Percentiles rank a stretch among this genome's conserved stretches.
Conservation (phyloP, 1,284 basidiomycete species). For the Ceratobasidium sp. region DNA sequence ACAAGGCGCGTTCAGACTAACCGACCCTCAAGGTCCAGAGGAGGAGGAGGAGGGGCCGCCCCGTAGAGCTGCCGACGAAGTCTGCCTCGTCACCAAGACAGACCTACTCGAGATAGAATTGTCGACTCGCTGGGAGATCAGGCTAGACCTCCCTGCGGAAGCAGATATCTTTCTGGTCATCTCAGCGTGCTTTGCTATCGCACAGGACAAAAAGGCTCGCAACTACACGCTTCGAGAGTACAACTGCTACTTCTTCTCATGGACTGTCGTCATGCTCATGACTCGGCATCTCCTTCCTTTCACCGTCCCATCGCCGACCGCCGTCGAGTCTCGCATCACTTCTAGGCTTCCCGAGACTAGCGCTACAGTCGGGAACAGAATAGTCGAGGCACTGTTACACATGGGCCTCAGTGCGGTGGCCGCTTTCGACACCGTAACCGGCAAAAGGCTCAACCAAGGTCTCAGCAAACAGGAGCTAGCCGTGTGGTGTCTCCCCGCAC, state of each 20-base stretch:
- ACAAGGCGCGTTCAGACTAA: neutral
- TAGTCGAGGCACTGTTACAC: slow-evolving; percentile 17
- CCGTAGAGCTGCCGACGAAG: slow-evolving; percentile 9
- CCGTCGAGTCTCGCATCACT: no score
- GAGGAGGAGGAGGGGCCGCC: no score
- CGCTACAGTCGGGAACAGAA: neutral
- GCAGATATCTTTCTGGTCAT: neutral
- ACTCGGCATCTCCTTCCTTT: neutral
- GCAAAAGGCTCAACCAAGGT: no score
- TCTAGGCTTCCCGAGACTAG: slow-evolving; percentile 10
- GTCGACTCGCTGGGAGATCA: neutral
- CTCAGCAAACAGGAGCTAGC: no score
- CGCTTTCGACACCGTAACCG: slow-evolving; percentile 4
- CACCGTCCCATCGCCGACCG: neutral
- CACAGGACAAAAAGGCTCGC: neutral
- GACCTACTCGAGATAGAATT: neutral
- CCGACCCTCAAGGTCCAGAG: neutral
- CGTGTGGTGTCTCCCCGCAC: no score
- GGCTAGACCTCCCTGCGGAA: neutral
- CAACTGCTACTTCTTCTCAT: slow-evolving; percentile 22
- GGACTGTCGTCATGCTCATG: slow-evolving; percentile 11
- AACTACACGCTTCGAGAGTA: neutral
- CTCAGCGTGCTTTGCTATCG: slow-evolving; percentile 8
- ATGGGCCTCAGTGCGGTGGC: slow-evolving; percentile 11
- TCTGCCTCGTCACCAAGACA: no score